Base-by-base conservation (phyloP, 768 basidiomycete species). In the Lyophyllum atratum region DNA sequence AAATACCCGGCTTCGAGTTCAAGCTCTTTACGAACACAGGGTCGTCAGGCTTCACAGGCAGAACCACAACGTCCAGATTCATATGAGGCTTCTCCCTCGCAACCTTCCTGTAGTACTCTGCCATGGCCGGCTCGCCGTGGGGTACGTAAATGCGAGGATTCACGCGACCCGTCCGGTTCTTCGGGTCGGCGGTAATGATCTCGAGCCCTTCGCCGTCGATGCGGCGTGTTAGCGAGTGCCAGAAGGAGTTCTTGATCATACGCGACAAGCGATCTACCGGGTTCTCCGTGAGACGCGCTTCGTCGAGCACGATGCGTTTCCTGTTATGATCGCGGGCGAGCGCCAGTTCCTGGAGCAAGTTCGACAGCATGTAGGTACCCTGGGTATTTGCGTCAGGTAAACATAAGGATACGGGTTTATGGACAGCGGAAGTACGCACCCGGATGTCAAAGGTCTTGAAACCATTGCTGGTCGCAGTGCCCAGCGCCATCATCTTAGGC, bases 321-420 rank as follows among this genome's bases (percentile, higher is more conserved):
- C 95, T 82, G 60, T 90, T 89, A 72, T 96, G 95, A 68, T 98
- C 96, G 9, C 93, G 86, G 6, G 97, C 96, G 21, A 98, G 85
- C 2, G 96, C 96, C 46, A 99, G 88, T 70, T 99, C 96, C 78
- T 99, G 96, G n/a, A 99, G 81, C 24, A 99, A 84, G 73, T 98
- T 98, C 12, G 96, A 98, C 45, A 99, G 80, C 96, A 98, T 98
- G 74, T 98, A 99, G n/a, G 91, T 98, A 40, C 97, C 96, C 90
- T 95, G 68, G 24, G 15, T 60, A 24, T 49, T 50, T 25, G 60
- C 51, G 62, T n/a, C n/a, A n/a, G n/a, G n/a, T n/a, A 56, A 49
- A 15, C 59, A 55, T 56, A 47, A 43, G 54, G 21, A 33, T 17
- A 58, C 15, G 56, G 26, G 10, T 44, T 26, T 45, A 49, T 45